Percentiles rank a stretch among this genome's conserved stretches.
Conservation (phyloP, 2,329 filamentous ascomycete genomes). For the Hypoxylon rubiginosum region DNA sequence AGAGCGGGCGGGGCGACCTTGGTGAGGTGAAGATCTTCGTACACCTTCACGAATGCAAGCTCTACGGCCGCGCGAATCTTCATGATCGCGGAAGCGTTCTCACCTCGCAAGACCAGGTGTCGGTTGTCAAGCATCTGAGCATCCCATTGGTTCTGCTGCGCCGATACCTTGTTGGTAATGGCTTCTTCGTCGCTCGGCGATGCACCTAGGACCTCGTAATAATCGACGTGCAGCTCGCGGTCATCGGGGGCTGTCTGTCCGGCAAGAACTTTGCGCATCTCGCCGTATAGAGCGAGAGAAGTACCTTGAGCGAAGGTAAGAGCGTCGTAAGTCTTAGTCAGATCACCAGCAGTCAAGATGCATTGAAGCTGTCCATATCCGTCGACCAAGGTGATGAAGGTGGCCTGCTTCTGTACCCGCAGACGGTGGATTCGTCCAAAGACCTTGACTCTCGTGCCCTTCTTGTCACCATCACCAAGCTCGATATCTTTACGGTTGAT, state of each 20-base stretch:
- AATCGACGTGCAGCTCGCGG: constrained; percentile 92
- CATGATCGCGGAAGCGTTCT: constrained; percentile 87
- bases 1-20: constrained; percentile 92
- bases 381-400: constrained; percentile 88
- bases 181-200: constrained; percentile 90
- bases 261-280: constrained; percentile 84
- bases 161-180: constrained; percentile 81
- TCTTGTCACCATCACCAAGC: constrained; percentile 68
- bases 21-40: constrained; percentile 80
- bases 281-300: constrained; percentile 85
- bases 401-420: constrained; percentile 84
- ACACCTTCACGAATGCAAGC: constrained; percentile 82
- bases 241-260: constrained; percentile 84
- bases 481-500: constrained; percentile 77
- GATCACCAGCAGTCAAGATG: constrained; percentile 78
- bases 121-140: constrained; percentile 81
- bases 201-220: constrained; percentile 82
- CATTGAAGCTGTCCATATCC: constrained; percentile 90
- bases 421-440: constrained; percentile 86
- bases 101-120: constrained; percentile 87
- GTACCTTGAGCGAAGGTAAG: constrained; percentile 88
- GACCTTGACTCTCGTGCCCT: constrained; percentile 82
- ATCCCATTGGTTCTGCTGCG: constrained; percentile 66
- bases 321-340: constrained; percentile 93
- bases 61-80: constrained; percentile 87